phyloP scores from a whole-genome alignment of 1,139 yeast species.

The Tardiomyces digboiensis region DNA sequence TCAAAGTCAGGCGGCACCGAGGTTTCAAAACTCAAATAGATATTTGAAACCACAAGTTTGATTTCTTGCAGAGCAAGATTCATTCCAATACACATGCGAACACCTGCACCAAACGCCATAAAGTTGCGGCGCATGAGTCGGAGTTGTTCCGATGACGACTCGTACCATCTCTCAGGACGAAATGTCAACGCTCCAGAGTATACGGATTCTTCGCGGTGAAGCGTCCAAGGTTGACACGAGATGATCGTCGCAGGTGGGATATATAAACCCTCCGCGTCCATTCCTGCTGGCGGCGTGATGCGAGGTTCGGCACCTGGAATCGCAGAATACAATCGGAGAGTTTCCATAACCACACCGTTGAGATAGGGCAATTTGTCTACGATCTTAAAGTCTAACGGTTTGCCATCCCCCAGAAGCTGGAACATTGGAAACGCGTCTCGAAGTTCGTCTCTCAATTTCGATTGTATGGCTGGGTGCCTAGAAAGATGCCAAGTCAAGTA shows the following conservation, averaged over 20 bases:
- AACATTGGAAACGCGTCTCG: slow-evolving; percentile 11
- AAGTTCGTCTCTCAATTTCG: slow-evolving; percentile 36
- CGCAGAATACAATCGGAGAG: slow-evolving; percentile 53
- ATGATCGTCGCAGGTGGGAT: slow-evolving; percentile 50
- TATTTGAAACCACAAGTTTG: slow-evolving; percentile 45
- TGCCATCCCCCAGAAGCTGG: too few relatives aligned
- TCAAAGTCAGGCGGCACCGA: slow-evolving; percentile 21
- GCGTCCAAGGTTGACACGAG: slow-evolving; percentile 56
- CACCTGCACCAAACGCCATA: slow-evolving; percentile 67
- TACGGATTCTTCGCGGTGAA: slow-evolving; percentile 43
- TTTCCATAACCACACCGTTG: slow-evolving; percentile 50
- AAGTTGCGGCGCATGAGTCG: slow-evolving; percentile 42
- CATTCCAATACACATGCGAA: slow-evolving; percentile 72
- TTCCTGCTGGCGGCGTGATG: slow-evolving; percentile 31
- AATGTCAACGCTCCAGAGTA: slow-evolving; percentile 45
- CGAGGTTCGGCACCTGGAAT: slow-evolving; percentile 74
- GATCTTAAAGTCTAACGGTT: slow-evolving; percentile 14
- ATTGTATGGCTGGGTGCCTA: slow-evolving; percentile 38
- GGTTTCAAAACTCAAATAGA: slow-evolving; percentile 41
- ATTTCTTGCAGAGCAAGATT: slow-evolving; percentile 59
- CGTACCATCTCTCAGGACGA: slow-evolving; percentile 56
- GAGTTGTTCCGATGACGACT: slow-evolving; percentile 30
- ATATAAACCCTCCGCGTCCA: slow-evolving; percentile 11
- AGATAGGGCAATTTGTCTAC: slow-evolving; percentile 46
- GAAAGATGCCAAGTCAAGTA: slow-evolving; percentile 54